These are phyloP conservation scores for Starmerella asiatica DNA, from an alignment of 805 yeast species.

Conservation along the genomic window DNA sequence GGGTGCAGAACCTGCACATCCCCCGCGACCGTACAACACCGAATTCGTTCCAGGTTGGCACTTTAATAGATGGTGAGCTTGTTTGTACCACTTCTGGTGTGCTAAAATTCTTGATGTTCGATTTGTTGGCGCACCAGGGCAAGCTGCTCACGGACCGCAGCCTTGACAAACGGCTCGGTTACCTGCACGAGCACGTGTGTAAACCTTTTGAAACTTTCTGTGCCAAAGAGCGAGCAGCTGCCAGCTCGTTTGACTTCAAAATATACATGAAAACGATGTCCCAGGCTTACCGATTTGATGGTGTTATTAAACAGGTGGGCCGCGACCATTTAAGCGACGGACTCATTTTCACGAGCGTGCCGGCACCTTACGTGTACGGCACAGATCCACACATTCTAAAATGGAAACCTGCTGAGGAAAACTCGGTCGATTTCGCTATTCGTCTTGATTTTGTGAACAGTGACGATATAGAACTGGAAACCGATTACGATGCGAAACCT, in stretches of 20 bases:
- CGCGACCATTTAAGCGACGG: constrained; percentile 90
- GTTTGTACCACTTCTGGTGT: constrained; percentile 39
- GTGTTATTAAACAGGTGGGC: constrained; percentile 56
- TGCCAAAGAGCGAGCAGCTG: constrained; percentile 54
- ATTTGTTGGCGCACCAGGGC: constrained; percentile 75
- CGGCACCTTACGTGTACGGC: constrained; percentile 73
- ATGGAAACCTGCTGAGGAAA: constrained; percentile 97
- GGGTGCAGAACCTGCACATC: constrained; percentile 67
- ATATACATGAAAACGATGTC: constrained; percentile 82
- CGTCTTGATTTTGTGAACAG: constrained; percentile 53
- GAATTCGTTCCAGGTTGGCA: constrained; percentile 63
- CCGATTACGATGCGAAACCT: constrained; percentile 62
- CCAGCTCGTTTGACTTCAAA: constrained; percentile 68
- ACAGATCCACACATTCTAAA: constrained; percentile 77
- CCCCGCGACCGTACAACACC: constrained; percentile 41
- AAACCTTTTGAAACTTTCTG: constrained; percentile 69
- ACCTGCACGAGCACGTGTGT: constrained; percentile 66
- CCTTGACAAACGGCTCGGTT: constrained; percentile 72
- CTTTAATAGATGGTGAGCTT: constrained; percentile 87
- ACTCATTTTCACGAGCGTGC: constrained; percentile 80
- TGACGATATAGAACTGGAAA: constrained; percentile 35
- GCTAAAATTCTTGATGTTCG: constrained; percentile 74
- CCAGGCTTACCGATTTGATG: constrained; percentile 60
- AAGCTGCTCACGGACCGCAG: constrained; percentile 53
- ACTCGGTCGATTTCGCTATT: constrained; percentile 78